Base-by-base conservation (phyloP, 2,329 filamentous ascomycete genomes). In the Penicillium janthinellum region DNA sequence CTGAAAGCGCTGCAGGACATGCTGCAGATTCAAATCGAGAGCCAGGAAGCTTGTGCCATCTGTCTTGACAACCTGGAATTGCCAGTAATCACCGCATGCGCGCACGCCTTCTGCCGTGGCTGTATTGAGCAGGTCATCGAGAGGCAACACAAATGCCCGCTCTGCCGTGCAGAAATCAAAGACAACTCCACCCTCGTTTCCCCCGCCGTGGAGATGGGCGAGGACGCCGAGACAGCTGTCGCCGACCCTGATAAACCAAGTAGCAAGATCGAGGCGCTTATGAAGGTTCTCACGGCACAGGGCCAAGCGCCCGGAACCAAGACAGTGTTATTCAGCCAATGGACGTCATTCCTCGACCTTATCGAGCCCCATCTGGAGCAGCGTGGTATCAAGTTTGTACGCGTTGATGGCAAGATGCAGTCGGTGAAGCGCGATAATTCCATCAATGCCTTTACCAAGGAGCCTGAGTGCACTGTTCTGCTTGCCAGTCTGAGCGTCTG, bases 51-150 rank as follows among this genome's bases (percentile, higher is more conserved):
- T 60, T 96, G 93, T 69, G 83, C 90, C 0, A 85, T 96, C 54
- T 96, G 93, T 73, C 84, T 93, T 35, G 91, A 96, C 34, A 78
- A 81, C 0, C 81, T 94, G 2, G 85, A 86, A 28, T 79, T 85
- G 3, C 91, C 92, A 0, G 86, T 95, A 54, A 96, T 96, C 68
- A 96, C 92, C 0, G 85, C 88, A 50, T 96, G 92, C 76, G 91
- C 90, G 28, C 92, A 96, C 73, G 81, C 87, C 1, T 96, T 92
- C 74, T 92, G 92, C 65, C 81, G 80, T 22, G 77, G 79, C 4
- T 96, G 93, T 72, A 92, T 96, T 62, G 81, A 86, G 54, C 85
- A 86, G 64, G 89, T 90, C 52, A 89, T 96, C 59, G 84, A 90
- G 57, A 82, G 85, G 1, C 91, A 95, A 70, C 84, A 88, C 56